These are phyloP conservation scores for Cynara cardunculus DNA, from an alignment of 129 eudicot genomes.

Conservation along the genomic window DNA sequence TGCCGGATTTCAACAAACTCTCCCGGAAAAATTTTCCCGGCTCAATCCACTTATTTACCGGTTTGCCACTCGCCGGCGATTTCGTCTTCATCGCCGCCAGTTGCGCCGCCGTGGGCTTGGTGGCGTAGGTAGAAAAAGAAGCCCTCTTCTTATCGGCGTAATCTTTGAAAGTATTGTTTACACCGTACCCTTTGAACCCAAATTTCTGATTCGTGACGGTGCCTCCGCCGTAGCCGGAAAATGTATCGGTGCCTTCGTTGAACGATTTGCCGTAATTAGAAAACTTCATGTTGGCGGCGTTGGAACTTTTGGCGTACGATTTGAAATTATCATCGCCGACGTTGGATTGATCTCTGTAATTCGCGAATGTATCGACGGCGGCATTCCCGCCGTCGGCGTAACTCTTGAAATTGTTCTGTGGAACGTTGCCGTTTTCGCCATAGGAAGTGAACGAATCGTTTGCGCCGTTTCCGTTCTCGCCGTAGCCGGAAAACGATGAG, in stretches of 20 bases:
- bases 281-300: constrained; percentile 48
- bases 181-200: constrained; percentile 68
- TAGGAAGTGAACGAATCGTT: constrained; percentile 60
- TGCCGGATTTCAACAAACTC: constrained; percentile 48
- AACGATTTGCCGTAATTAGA: constrained; percentile 62
- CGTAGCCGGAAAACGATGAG: constrained; percentile 55
- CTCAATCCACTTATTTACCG: constrained; percentile 73
- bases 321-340: constrained; percentile 78
- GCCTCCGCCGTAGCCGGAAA: constrained; percentile 70
- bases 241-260: constrained; percentile 75
- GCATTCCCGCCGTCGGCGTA: constrained; percentile 71
- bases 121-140: constrained; percentile 38
- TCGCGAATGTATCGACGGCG: constrained; percentile 48
- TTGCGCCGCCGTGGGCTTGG: constrained; percentile 10
- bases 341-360: constrained; percentile 70
- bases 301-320: constrained; percentile 59
- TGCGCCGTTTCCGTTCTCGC: constrained; percentile 56
- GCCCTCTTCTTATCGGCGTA: constrained; percentile 58
- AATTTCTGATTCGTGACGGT: constrained; percentile 36
- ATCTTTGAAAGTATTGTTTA: constrained; percentile 71
- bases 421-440: constrained; percentile 54
- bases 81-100: constrained; percentile 16
- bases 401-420: constrained; percentile 55
- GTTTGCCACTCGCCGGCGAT: constrained; percentile 29
- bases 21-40: constrained; percentile 82